phyloP scores from a whole-genome alignment of 345 rosid genomes.

The Eucalyptus grandis region DNA sequence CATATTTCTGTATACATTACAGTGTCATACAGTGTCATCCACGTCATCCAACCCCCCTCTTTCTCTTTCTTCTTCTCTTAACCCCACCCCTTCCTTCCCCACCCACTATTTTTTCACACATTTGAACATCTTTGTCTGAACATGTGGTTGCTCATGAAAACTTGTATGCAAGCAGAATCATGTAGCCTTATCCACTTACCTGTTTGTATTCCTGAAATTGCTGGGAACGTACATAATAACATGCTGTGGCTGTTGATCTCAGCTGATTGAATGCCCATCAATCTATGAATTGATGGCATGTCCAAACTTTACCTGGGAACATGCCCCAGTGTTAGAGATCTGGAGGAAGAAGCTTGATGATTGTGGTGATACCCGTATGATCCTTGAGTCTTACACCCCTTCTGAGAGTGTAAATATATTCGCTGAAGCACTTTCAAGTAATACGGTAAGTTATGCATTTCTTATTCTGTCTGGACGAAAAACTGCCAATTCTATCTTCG shows the following conservation, averaged over 20 bases:
- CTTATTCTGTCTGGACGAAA: background rate
- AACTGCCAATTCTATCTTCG: background rate
- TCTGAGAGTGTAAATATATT: slow-evolving; percentile 45
- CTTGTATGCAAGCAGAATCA: background rate
- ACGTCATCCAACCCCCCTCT: background rate
- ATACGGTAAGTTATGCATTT: slow-evolving; percentile 38
- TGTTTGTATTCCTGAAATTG: background rate
- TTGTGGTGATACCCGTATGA: slow-evolving; percentile 29
- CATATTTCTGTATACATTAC: background rate
- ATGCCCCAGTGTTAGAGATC: slow-evolving; percentile 49
- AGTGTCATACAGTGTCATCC: background rate
- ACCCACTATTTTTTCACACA: background rate
- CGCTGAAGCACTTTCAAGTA: slow-evolving; percentile 56
- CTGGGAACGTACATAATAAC: background rate
- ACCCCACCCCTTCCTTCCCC: background rate
- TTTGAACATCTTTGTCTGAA: background rate
- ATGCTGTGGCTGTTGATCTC: slow-evolving; percentile 2
- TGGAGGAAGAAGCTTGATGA: slow-evolving; percentile 56
- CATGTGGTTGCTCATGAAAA: background rate
- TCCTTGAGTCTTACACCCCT: slow-evolving; percentile 60
- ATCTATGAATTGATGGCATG: slow-evolving; percentile 79
- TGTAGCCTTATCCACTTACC: background rate
- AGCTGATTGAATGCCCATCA: slow-evolving; percentile 91
- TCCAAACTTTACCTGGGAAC: slow-evolving; percentile 59
- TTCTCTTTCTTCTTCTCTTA: too few species aligned